Evolutionary conservation across 2,329 filamentous ascomycete species (phyloP).

Genomic region (Helminthosporium solani): DNA sequence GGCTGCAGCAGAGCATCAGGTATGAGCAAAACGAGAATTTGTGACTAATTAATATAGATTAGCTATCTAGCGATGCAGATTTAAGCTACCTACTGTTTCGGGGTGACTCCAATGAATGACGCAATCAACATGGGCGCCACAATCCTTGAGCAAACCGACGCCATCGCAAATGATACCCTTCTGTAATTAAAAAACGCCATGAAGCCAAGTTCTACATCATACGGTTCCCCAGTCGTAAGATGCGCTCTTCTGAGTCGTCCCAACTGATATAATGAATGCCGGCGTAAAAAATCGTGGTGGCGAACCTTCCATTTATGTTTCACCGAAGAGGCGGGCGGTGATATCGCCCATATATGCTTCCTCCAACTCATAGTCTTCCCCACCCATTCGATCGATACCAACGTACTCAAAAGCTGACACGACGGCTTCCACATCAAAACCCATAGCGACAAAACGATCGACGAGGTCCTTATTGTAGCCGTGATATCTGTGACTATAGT

Average conservation of each 20-base stretch:
- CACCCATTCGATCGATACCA: slow-evolving; percentile 75
- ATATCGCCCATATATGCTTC: slow-evolving; percentile 89
- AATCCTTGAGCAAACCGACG: not conserved
- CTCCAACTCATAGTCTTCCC: slow-evolving; percentile 81
- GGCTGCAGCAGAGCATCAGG: too few species aligned
- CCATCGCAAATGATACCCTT: slow-evolving; percentile 8
- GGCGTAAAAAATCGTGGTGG: not conserved
- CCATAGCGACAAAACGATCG: slow-evolving; percentile 84
- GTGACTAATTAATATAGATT: not conserved
- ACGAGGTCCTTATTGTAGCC: slow-evolving; percentile 86
- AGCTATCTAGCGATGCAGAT: not conserved
- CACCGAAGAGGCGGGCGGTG: slow-evolving; percentile 79
- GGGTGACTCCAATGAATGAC: too few species aligned
- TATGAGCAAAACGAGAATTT: not conserved
- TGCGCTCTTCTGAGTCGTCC: not conserved
- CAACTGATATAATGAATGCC: not conserved
- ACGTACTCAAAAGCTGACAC: slow-evolving; percentile 80
- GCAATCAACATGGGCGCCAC: too few species aligned
- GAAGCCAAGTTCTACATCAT: not conserved
- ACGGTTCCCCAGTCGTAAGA: slow-evolving; percentile 1
- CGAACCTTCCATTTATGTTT: slow-evolving; percentile 54
- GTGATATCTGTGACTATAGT: slow-evolving; percentile 62
- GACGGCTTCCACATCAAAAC: slow-evolving; percentile 83
- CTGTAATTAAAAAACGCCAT: slow-evolving; percentile 4
- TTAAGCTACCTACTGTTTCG: not conserved